Evolutionary conservation across 2,329 filamentous ascomycete genomes (phyloP).

Genomic region (Fusarium sp.): DNA sequence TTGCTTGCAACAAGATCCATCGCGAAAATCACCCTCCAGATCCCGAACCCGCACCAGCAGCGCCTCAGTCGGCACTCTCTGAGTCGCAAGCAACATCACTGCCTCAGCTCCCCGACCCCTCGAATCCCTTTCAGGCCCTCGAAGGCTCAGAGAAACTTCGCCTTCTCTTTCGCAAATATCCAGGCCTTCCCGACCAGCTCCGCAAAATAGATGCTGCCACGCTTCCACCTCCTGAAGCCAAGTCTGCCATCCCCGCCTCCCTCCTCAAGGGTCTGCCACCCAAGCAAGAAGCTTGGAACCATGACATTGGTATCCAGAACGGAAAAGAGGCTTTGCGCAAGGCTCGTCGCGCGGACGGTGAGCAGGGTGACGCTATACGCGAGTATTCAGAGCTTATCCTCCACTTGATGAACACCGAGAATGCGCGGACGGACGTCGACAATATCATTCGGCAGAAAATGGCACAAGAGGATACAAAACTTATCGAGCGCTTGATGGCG

Average conservation of each 20-base stretch:
- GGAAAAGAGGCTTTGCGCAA: slow-evolving; percentile 64
- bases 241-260: slow-evolving; percentile 45
- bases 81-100: slow-evolving; percentile 4
- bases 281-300: slow-evolving; percentile 62
- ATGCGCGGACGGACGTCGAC: slow-evolving; percentile 45
- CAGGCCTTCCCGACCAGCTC: slow-evolving; percentile 57
- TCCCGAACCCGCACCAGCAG: slow-evolving; percentile 26
- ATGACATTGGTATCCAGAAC: slow-evolving; percentile 65
- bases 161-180: slow-evolving; percentile 63
- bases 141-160: slow-evolving; percentile 60
- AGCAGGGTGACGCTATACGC: slow-evolving; percentile 66
- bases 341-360: slow-evolving; percentile 59
- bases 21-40: slow-evolving; percentile 59
- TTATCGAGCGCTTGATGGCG: slow-evolving; percentile 60
- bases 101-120: slow-evolving; percentile 30
- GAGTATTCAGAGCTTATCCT: slow-evolving; percentile 69
- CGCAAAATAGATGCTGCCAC: slow-evolving; percentile 60
- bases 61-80: slow-evolving; percentile 32
- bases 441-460: slow-evolving; percentile 56
- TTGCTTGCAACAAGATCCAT: slow-evolving; percentile 64
- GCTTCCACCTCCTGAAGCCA: slow-evolving; percentile 53
- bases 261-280: slow-evolving; percentile 46
- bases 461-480: slow-evolving; percentile 57
- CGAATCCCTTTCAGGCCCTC: slow-evolving; percentile 61
- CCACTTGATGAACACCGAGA: slow-evolving; percentile 54